Percentiles rank a stretch among this genome's conserved stretches.
phyloP scores from a whole-genome alignment of 768 basidiomycete species.

The Tricholoma bakamatsutake region DNA sequence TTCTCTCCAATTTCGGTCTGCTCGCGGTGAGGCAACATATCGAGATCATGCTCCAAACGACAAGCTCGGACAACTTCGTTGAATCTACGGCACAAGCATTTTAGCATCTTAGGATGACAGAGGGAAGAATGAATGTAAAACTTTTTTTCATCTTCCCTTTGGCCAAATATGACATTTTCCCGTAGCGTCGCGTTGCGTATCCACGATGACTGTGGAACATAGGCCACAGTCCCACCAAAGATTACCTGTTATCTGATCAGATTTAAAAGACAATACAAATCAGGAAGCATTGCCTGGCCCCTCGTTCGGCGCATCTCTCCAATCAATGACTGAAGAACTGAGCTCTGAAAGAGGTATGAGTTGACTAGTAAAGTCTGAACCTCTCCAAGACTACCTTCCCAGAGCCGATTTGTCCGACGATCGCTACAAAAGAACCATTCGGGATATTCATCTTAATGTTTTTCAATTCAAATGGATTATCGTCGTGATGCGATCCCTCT shows the following conservation, averaged over 20 bases:
- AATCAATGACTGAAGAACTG: slow-evolving; percentile 48
- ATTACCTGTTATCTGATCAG: slow-evolving; percentile 29
- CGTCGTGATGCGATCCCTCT: slow-evolving; percentile 22
- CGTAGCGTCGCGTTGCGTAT: slow-evolving; percentile 62
- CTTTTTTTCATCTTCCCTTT: slow-evolving; percentile 52
- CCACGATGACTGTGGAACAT: slow-evolving; percentile 60
- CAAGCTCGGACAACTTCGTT: slow-evolving; percentile 56
- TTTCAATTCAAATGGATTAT: slow-evolving; percentile 46
- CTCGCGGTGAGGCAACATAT: slow-evolving; percentile 65
- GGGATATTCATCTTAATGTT: slow-evolving; percentile 40
- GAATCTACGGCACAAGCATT: slow-evolving; percentile 33
- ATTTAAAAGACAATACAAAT: background rate
- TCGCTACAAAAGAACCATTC: slow-evolving; percentile 57
- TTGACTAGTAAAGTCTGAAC: background rate
- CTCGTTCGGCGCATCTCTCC: slow-evolving; percentile 62
- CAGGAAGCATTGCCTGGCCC: slow-evolving; percentile 40
- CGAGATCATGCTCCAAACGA: slow-evolving; percentile 63
- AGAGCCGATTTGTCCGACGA: slow-evolving; percentile 69
- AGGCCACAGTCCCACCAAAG: slow-evolving; percentile 51
- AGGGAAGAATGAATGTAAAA: slow-evolving; percentile 31
- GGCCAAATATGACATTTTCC: slow-evolving; percentile 73
- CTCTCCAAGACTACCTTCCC: slow-evolving; percentile 50
- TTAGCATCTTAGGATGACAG: slow-evolving; percentile 18
- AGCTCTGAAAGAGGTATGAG: slow-evolving; percentile 34
- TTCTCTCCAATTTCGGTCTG: slow-evolving; percentile 72